phyloP scores from a whole-genome alignment of 495 filamentous ascomycete genomes.

The Choiromyces venosus region DNA sequence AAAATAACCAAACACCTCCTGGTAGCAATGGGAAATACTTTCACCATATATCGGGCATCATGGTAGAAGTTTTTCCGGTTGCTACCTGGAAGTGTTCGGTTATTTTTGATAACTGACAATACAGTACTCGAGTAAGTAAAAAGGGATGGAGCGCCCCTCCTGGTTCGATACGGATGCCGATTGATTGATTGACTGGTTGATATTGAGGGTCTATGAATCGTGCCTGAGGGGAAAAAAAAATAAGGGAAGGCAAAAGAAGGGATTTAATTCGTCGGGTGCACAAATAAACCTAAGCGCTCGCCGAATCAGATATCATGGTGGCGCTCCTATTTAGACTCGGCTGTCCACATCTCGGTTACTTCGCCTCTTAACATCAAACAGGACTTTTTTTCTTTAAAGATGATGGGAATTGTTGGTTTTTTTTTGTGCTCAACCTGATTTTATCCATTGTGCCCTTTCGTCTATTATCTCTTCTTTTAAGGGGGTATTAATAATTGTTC shows the following conservation, averaged over 20 bases:
- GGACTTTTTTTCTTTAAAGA: neutral
- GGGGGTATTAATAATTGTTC: neutral
- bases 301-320: neutral
- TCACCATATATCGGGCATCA: too few relatives aligned
- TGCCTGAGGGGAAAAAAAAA: slow-evolving; percentile 2
- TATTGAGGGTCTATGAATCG: neutral
- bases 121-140: too few relatives aligned
- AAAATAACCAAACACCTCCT: too few relatives aligned
- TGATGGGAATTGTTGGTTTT: neutral
- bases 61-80: too few relatives aligned
- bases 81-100: too few relatives aligned
- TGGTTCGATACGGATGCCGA: neutral
- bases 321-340: neutral
- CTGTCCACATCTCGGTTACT: neutral
- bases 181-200: neutral
- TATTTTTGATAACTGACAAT: too few relatives aligned
- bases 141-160: neutral
- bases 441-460: neutral
- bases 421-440: neutral
- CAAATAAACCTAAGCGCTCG: neutral
- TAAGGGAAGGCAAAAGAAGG: neutral
- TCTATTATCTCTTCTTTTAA: neutral
- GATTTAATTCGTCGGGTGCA: neutral
- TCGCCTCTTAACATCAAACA: neutral
- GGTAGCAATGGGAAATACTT: too few relatives aligned